A percentile compares a stretch with the other conserved stretches of the same genome.
Conservation (phyloP, 1,139 yeast genomes). For the Blastobotrys illinoisensis region DNA sequence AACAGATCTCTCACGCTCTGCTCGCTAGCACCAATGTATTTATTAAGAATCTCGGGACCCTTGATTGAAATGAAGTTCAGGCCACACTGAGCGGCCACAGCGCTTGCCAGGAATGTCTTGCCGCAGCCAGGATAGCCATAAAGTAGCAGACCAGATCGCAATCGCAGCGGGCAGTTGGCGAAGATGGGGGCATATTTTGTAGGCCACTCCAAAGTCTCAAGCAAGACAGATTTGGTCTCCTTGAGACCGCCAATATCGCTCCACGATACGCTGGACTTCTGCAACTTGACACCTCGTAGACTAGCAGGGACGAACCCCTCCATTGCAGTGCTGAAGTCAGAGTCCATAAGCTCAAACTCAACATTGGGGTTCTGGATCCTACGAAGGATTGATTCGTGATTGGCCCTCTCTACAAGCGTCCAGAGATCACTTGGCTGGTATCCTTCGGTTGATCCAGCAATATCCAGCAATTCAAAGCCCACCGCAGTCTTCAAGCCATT, state of each 20-base stretch:
- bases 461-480: slow-evolving; percentile 57
- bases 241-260: slow-evolving; percentile 80
- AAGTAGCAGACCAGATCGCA: slow-evolving; percentile 81
- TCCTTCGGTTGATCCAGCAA: slow-evolving; percentile 80
- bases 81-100: slow-evolving; percentile 93
- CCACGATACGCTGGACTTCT: slow-evolving; percentile 76
- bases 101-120: slow-evolving; percentile 86
- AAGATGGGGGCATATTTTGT: slow-evolving; percentile 93
- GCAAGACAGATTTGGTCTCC: slow-evolving; percentile 66
- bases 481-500: slow-evolving; percentile 32
- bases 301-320: slow-evolving; percentile 73
- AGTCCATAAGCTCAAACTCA: slow-evolving; percentile 14
- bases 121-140: slow-evolving; percentile 99
- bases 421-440: slow-evolving; percentile 79
- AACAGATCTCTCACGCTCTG: slow-evolving; percentile 89
- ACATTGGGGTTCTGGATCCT: slow-evolving; percentile 17
- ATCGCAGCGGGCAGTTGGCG: slow-evolving; percentile 75
- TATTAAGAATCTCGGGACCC: slow-evolving; percentile 94
- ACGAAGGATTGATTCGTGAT: slow-evolving; percentile 42
- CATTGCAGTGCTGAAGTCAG: slow-evolving; percentile 52
- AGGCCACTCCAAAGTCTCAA: slow-evolving; percentile 96
- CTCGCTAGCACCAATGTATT: slow-evolving; percentile 96
- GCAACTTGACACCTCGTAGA: slow-evolving; percentile 79
- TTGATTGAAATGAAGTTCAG: slow-evolving; percentile 88
- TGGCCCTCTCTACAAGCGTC: slow-evolving; percentile 66